Conservation (phyloP, 768 basidiomycete genomes). For the Russula dissimulans region DNA sequence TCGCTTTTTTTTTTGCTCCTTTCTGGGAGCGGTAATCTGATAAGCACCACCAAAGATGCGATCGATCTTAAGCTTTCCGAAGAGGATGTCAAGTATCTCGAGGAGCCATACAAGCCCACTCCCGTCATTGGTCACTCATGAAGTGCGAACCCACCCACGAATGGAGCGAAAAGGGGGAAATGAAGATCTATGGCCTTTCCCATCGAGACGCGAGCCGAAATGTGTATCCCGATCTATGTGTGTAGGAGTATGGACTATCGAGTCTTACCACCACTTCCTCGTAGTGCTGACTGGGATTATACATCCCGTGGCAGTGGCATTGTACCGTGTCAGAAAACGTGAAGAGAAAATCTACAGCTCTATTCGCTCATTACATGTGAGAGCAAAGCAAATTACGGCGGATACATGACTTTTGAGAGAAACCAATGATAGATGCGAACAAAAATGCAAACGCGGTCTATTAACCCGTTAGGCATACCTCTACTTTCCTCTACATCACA, state of each 20-base stretch:
- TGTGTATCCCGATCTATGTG: not conserved
- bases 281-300: too few relatives aligned
- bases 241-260: not conserved
- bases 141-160: not conserved
- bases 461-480: too few relatives aligned
- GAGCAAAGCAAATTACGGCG: not conserved
- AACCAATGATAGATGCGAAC: not conserved
- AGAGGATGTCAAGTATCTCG: constrained; percentile 35
- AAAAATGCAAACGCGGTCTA: not conserved
- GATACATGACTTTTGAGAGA: not conserved
- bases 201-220: not conserved
- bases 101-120: constrained; percentile 29
- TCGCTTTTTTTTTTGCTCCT: not conserved
- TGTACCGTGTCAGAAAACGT: too few relatives aligned
- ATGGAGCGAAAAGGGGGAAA: too few relatives aligned
- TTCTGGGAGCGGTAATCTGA: not conserved
- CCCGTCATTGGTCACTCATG: constrained; percentile 10
- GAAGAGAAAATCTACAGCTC: too few relatives aligned
- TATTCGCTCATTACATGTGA: too few relatives aligned
- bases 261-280: not conserved
- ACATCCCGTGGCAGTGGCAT: too few relatives aligned
- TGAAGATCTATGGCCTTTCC: too few relatives aligned
- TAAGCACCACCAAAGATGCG: constrained; percentile 18
- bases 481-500: too few relatives aligned
- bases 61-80: constrained; percentile 30